Base-by-base conservation (phyloP, 306 rosid genomes). In the Castanea sativa region DNA sequence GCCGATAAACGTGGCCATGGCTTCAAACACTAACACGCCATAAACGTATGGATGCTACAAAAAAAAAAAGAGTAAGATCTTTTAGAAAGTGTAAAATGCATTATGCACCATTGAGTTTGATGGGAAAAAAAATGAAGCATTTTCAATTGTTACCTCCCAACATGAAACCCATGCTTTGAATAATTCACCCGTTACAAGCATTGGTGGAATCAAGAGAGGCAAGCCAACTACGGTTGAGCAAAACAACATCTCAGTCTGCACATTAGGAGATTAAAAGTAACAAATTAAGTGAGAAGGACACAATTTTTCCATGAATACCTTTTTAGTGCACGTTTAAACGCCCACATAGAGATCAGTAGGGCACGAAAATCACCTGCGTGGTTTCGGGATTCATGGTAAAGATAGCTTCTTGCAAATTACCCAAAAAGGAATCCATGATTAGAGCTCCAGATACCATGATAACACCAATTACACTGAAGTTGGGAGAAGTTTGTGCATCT, bases 401-500 rank as follows among this genome's bases (percentile, higher is more conserved):
- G 74, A 95, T 95, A 59, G 99, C 98, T 89, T 95, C 99, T 90
- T 95, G 99, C 77, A 95, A 83, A 84, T 95, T 95, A 21, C 99
- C 99, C 58, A 95, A 80, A 78, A 95, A 95, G 41, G 98, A 86
- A 67, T 95, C 99, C 99, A 95, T 95, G 81, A 95, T 73, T 76
- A 95, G 82, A 63, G 99, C 99, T 1, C 99, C 98, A 1, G 96
- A 74, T 65, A 95, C 89, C 99, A 93, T 95, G n/a, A 95, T 4
- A 29, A 95, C 98, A 65, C 99, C 99, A 32, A 91, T 82, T 73
- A 91, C 84, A 52, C 96, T 95, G 87, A 95, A 95, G 82, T 95
- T 91, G 18, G 99, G 99, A 49, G 99, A 95, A 38, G 97, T 85
- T 3, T 93, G 91, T 35, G 99, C 98, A 86, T 95, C 99, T 20